Evolutionary conservation across 768 basidiomycete genomes (phyloP).

Genomic region (Chalciporus sphaerocephalus): DNA sequence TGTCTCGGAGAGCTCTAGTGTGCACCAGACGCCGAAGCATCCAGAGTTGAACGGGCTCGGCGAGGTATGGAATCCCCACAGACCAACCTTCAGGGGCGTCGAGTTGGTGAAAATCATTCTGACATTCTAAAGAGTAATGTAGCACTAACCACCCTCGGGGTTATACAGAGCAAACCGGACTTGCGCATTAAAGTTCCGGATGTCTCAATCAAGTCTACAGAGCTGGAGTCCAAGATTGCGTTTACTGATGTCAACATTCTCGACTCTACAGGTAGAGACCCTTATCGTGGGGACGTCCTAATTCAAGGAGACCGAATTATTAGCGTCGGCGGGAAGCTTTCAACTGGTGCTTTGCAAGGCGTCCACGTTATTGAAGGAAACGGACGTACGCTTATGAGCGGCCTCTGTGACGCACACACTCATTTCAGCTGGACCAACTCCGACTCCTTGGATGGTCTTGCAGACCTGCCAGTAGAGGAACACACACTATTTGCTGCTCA

Average conservation of each 20-base stretch:
- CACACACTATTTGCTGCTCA: slow-evolving; percentile 20
- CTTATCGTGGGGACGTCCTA: slow-evolving; percentile 24
- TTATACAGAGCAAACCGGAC: slow-evolving; percentile 3
- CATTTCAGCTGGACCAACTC: slow-evolving; percentile 27
- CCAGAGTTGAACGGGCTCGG: slow-evolving; percentile 1
- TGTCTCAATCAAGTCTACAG: neutral
- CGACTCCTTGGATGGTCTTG: slow-evolving; percentile 16
- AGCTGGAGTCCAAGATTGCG: neutral
- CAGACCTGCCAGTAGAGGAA: slow-evolving; percentile 21
- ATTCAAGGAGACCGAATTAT: slow-evolving; percentile 18
- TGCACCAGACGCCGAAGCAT: neutral
- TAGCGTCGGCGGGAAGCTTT: slow-evolving; percentile 16
- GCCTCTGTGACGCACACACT: slow-evolving; percentile 25
- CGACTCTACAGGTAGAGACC: slow-evolving; percentile 23
- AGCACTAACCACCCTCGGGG: too few species aligned
- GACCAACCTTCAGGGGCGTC: slow-evolving; percentile 1
- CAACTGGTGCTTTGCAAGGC: slow-evolving; percentile 8
- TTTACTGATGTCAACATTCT: slow-evolving; percentile 22
- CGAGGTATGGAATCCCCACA: slow-evolving; percentile 1
- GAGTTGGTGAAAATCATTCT: neutral
- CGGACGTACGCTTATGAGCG: slow-evolving; percentile 28
- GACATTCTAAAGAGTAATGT: neutral
- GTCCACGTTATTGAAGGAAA: slow-evolving; percentile 18
- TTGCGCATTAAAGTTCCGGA: slow-evolving; percentile 1
- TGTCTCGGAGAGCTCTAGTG: too few species aligned